Base-by-base conservation (phyloP, 164 flowering plant genomes). In the Paratinospora sagittata region DNA sequence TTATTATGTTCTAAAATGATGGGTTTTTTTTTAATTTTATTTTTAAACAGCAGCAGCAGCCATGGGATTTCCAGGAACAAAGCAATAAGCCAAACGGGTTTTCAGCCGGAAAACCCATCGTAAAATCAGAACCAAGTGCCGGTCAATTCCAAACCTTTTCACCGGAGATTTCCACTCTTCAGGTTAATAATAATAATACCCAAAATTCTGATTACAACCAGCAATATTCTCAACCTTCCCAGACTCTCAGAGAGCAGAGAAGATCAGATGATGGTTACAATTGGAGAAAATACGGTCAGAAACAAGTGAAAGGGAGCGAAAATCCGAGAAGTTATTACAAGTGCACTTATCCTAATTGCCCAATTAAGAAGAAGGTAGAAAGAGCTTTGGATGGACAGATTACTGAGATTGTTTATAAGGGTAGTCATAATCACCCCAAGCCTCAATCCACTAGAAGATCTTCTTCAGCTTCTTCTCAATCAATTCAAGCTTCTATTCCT, bases 211-310 rank as follows among this genome's bases (percentile, higher is more conserved):
- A 62, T 52, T 7, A 52, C 12, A 61, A 70, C 65, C 58, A 8
- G 39, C 74, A 78, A 6, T 75, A 76, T 58, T n/a, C 75, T 66
- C 89, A 78, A 36, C 73, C 84, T 17, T n/a, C 80, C 37, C 86
- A 79, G 21, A 77, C 77, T 65, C 37, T 70, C 16, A 83, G 88
- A 78, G 88, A 87, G 67, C 83, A 82, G 21, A 82, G 80, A 68
- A 86, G 77, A 72, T 78, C 86, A 23, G 97, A 91, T 6, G 97
- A 91, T 76, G 97, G 97, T 2, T 91, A 88, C 77, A 88, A 86
- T 23, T 91, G 97, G 97, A 85, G 95, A 66, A 91, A 91, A 71
- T 91, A 91, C 66, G 97, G 97, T 0, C 97, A 91, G 68, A 91
- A 91, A 72, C 92, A 88, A 72, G 89, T 90, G 47, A 91, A 91